These are phyloP conservation scores for Pseudocercospora ulei DNA, from an alignment of 2,329 filamentous ascomycete genomes.

Conservation along the genomic window DNA sequence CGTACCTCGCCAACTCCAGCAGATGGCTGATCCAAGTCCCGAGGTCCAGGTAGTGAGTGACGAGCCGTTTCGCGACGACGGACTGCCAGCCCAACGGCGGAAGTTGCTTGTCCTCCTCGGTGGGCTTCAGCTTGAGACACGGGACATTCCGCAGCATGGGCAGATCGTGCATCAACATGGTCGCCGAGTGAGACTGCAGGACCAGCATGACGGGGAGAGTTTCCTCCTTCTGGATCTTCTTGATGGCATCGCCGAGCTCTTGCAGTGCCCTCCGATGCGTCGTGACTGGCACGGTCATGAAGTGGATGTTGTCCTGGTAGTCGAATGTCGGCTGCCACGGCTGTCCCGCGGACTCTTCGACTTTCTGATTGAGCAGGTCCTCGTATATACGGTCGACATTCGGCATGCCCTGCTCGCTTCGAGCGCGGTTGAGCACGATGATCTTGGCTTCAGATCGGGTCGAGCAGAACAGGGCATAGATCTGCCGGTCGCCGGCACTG, in stretches of 20 bases:
- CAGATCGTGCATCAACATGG: slow-evolving; percentile 72
- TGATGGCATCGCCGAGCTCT: slow-evolving; percentile 77
- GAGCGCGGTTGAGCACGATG: slow-evolving; percentile 72
- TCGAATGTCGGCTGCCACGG: slow-evolving; percentile 71
- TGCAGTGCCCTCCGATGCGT: slow-evolving; percentile 81
- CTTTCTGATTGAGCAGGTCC: slow-evolving; percentile 59
- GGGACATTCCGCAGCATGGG: slow-evolving; percentile 77
- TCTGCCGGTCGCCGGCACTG: slow-evolving; percentile 76
- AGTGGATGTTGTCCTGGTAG: slow-evolving; percentile 76
- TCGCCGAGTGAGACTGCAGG: slow-evolving; percentile 78
- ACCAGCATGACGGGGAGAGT: slow-evolving; percentile 70
- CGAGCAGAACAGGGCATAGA: slow-evolving; percentile 89
- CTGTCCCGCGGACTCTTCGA: slow-evolving; percentile 56
- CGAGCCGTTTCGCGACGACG: slow-evolving; percentile 73
- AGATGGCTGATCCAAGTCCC: slow-evolving; percentile 86
- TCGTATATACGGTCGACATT: slow-evolving; percentile 83
- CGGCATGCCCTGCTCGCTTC: slow-evolving; percentile 74
- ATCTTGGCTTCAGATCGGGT: slow-evolving; percentile 70
- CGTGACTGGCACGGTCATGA: slow-evolving; percentile 79
- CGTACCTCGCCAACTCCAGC: slow-evolving; percentile 77
- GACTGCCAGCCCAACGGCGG: slow-evolving; percentile 90
- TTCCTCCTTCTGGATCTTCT: slow-evolving; percentile 83
- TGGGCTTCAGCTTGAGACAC: slow-evolving; percentile 67
- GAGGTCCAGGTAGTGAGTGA: slow-evolving; percentile 85
- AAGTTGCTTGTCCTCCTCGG: slow-evolving; percentile 73